A percentile compares a stretch with the other conserved stretches of the same genome.
Conservation (phyloP, 108 stramenopile genomes). For the Nitzschia putrida region DNA sequence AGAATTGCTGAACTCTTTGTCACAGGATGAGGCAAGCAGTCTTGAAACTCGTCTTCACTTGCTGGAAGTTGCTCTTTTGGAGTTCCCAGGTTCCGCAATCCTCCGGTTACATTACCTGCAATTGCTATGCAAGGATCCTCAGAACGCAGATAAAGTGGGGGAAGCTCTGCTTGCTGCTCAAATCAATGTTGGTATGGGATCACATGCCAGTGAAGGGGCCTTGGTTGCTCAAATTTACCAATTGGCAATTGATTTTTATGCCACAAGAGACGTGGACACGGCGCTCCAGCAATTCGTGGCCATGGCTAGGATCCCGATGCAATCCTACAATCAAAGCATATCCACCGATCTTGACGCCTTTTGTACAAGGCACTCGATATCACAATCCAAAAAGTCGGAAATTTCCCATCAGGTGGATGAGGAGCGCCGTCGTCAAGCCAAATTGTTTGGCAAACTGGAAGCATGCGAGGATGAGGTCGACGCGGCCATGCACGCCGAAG, state of each 20-base stretch:
- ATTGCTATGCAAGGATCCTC: slow-evolving; percentile 13
- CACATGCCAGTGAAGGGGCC: slow-evolving; percentile 56
- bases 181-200: slow-evolving; percentile 59
- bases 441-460: slow-evolving; percentile 37
- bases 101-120: slow-evolving; percentile 55
- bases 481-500: slow-evolving; percentile 62
- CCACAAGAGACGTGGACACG: slow-evolving; percentile 3
- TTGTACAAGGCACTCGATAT: slow-evolving; percentile 17
- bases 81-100: slow-evolving; percentile 74
- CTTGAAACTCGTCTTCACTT: slow-evolving; percentile 55
- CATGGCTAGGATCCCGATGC: slow-evolving; percentile 41
- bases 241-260: slow-evolving; percentile 17
- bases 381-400: background rate
- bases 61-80: slow-evolving; percentile 66
- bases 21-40: slow-evolving; percentile 21
- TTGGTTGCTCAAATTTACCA: slow-evolving; percentile 27
- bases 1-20: slow-evolving; percentile 41
- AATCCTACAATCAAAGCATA: slow-evolving; percentile 44
- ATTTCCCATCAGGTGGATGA: slow-evolving; percentile 37
- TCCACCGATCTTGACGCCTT: slow-evolving; percentile 26
- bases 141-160: slow-evolving; percentile 28
- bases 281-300: slow-evolving; percentile 24
- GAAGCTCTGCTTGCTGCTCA: slow-evolving; percentile 54
- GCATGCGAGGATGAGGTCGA: slow-evolving; percentile 76
- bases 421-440: slow-evolving; percentile 43